These are phyloP conservation scores for Aethionema arabicum DNA, from an alignment of 345 rosid species.

Conservation along the genomic window DNA sequence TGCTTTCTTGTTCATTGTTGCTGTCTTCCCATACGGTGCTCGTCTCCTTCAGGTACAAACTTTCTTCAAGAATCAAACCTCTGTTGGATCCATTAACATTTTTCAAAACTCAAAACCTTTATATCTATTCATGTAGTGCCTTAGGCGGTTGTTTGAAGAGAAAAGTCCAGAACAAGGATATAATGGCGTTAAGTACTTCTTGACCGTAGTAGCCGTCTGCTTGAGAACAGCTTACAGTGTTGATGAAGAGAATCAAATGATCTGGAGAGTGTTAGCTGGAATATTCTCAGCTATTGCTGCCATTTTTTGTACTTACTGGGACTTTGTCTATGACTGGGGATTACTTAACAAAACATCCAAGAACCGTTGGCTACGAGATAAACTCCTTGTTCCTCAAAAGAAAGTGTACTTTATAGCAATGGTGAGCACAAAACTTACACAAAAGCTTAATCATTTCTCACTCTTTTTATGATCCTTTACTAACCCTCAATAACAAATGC, in stretches of 20 bases:
- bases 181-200: slow-evolving; percentile 60
- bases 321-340: slow-evolving; percentile 72
- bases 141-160: slow-evolving; percentile 63
- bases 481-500: not conserved
- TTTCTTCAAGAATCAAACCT: not conserved
- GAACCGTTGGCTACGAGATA: slow-evolving; percentile 70
- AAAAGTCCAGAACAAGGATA: slow-evolving; percentile 52
- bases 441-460: slow-evolving; percentile 3
- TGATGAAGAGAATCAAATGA: slow-evolving; percentile 12
- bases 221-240: slow-evolving; percentile 53
- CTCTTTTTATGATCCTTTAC: not conserved
- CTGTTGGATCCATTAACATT: slow-evolving; percentile 1
- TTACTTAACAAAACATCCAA: slow-evolving; percentile 55
- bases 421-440: slow-evolving; percentile 38
- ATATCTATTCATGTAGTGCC: slow-evolving; percentile 42
- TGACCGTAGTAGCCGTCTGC: slow-evolving; percentile 59
- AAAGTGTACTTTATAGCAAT: slow-evolving; percentile 55
- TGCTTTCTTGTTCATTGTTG: slow-evolving; percentile 53
- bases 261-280: slow-evolving; percentile 49
- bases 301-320: slow-evolving; percentile 61
- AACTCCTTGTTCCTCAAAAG: slow-evolving; percentile 58
- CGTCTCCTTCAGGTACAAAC: slow-evolving; percentile 59
- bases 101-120: not conserved
- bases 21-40: slow-evolving; percentile 50
- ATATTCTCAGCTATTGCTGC: slow-evolving; percentile 55